phyloP scores from a whole-genome alignment of 768 basidiomycete genomes.

The Suillus ampliporus region DNA sequence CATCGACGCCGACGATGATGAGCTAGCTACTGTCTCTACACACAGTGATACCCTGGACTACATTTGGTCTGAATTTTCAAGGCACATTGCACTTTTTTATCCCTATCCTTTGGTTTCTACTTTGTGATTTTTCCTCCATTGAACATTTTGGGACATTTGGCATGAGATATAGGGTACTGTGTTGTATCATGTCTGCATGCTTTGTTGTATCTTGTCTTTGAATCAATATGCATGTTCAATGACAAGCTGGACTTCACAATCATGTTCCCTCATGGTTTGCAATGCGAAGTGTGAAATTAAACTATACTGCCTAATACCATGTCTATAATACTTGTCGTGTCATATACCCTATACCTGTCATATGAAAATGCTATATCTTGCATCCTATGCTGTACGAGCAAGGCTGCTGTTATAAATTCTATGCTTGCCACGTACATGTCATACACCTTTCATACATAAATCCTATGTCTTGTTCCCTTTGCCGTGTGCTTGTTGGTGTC shows the following conservation, averaged over 20 bases:
- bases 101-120: slow-evolving; percentile 12
- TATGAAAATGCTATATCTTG: neutral
- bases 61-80: slow-evolving; percentile 10
- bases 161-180: neutral
- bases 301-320: slow-evolving; percentile 1
- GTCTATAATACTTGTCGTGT: no score
- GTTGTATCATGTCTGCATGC: neutral
- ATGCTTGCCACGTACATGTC: neutral
- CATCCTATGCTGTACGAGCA: slow-evolving; percentile 1
- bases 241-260: neutral
- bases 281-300: neutral
- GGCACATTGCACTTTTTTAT: slow-evolving; percentile 8
- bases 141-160: neutral
- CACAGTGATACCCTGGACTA: neutral
- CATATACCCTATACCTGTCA: neutral
- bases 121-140: neutral
- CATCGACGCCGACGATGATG: neutral
- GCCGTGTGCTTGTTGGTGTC: neutral
- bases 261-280: neutral
- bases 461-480: neutral
- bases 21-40: slow-evolving; percentile 1
- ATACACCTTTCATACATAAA: neutral
- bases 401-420: neutral
- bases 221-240: neutral
- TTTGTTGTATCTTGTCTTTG: neutral